Evolutionary conservation across 2,329 filamentous ascomycete species (phyloP).

Genomic region (Trichoderma brevicompactum): DNA sequence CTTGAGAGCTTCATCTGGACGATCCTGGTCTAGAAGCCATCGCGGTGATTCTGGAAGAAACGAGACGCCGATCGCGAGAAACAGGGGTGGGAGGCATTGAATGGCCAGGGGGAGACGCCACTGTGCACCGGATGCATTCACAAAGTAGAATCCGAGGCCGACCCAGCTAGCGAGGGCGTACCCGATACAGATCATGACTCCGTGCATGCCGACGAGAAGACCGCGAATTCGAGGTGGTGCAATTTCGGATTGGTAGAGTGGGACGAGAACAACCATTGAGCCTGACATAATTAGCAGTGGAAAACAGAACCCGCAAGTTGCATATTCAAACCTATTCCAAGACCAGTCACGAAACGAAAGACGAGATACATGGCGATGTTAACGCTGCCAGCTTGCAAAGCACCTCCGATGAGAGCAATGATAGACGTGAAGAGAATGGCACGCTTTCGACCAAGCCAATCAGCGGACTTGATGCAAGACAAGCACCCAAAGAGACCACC

Average conservation of each 20-base stretch:
- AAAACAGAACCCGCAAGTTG: background rate
- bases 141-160: slow-evolving; percentile 9
- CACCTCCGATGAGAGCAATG: background rate
- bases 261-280: slow-evolving; percentile 8
- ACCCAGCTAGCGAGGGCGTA: slow-evolving; percentile 4
- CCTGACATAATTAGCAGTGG: background rate
- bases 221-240: slow-evolving; percentile 10
- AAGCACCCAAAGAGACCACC: slow-evolving; percentile 8
- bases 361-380: slow-evolving; percentile 18
- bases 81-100: background rate
- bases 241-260: slow-evolving; percentile 17
- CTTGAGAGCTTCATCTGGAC: slow-evolving; percentile 3
- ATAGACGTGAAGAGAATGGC: background rate
- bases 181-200: slow-evolving; percentile 14
- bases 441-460: slow-evolving; percentile 10
- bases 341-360: slow-evolving; percentile 7
- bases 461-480: background rate
- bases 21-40: slow-evolving; percentile 12
- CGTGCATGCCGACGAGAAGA: slow-evolving; percentile 13
- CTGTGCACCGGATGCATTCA: slow-evolving; percentile 3
- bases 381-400: slow-evolving; percentile 5
- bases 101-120: slow-evolving; percentile 12
- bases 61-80: slow-evolving; percentile 3
- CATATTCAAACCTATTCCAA: slow-evolving; percentile 5
- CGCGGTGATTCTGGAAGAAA: slow-evolving; percentile 14